Base-by-base conservation (phyloP, 139 green algal genomes). In the Tetraselmis chui region DNA sequence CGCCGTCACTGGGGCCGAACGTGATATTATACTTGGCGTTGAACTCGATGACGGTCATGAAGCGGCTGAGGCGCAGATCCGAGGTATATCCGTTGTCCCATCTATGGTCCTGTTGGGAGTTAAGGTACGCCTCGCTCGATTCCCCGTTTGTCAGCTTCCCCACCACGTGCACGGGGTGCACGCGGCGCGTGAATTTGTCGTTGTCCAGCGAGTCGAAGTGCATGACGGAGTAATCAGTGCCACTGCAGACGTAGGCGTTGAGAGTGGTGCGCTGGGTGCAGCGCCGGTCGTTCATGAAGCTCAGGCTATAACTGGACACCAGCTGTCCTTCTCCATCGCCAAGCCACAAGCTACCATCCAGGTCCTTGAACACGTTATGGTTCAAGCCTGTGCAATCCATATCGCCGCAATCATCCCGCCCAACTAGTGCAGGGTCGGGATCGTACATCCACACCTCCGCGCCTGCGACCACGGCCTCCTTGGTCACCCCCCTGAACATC, bases 21-120 rank as follows among this genome's bases (percentile, higher is more conserved):
- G 31, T 79, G 76, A 85, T 79, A 0, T 1, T 29, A 27, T 85
- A 85, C 26, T 74, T 18, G 2, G 32, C 59, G 23, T 31, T 31
- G 18, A 82, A 59, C 31, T 85, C 76, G 31, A 85, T 77, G 23
- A 83, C 58, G 0, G 78, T 32, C 1, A 31, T 59, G 74, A 85
- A 85, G 25, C 82, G 32, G 76, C 76, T 82, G 25, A 85, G 67
- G 18, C 82, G 76, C 59, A 85, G 77, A 25, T 83, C 77, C 18
- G 82, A 85, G n/a, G 82, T 85, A 77, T 85, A 85, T 32, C 74
- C 76, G 79, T 82, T 59, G 78, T 85, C 82, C 82, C 82, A 85
- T 28, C 29, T 59, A 24, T 80, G 76, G 80, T 85, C 82, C 77
- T 82, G 74, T 2, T 77, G 82, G 32, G 77, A 79, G 67, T 85